Evolutionary conservation across 2,329 filamentous ascomycete genomes (phyloP).

Genomic region (Aspergillus sojae): DNA sequence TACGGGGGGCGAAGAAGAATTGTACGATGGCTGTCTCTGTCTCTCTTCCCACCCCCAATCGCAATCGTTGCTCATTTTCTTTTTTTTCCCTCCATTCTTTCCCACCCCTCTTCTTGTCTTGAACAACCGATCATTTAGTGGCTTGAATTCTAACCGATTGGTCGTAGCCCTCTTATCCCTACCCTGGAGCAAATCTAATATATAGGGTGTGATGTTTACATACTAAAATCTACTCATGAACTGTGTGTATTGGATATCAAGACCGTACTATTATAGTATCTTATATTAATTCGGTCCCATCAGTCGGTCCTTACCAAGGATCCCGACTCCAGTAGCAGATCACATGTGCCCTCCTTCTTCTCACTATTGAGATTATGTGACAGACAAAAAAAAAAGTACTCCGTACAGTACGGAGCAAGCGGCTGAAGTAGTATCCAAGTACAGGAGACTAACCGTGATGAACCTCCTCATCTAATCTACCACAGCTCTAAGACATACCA

Average conservation of each 20-base stretch:
- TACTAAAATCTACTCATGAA: no score
- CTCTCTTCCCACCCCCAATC: background rate
- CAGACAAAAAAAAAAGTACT: no score
- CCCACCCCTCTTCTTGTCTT: background rate
- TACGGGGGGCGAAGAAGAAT: constrained; percentile 4
- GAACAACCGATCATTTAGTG: background rate
- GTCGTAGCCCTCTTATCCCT: background rate
- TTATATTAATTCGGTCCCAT: background rate
- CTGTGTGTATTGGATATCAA: no score
- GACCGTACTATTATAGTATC: background rate
- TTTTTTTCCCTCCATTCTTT: background rate
- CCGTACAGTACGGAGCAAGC: no score
- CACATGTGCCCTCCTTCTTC: background rate
- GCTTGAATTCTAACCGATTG: background rate
- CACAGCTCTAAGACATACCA: background rate
- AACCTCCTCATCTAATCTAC: background rate
- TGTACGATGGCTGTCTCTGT: background rate
- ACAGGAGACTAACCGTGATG: no score
- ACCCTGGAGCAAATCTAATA: no score
- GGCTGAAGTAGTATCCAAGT: no score
- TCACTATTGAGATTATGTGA: background rate
- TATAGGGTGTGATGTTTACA: no score
- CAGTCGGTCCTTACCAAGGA: background rate
- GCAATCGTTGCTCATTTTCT: background rate
- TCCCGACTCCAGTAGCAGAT: background rate